Percentiles rank a stretch among this genome's conserved stretches.
These are phyloP conservation scores for Ceratobasidium sp. DNA, from an alignment of 1,284 basidiomycete genomes.

Conservation along the genomic window DNA sequence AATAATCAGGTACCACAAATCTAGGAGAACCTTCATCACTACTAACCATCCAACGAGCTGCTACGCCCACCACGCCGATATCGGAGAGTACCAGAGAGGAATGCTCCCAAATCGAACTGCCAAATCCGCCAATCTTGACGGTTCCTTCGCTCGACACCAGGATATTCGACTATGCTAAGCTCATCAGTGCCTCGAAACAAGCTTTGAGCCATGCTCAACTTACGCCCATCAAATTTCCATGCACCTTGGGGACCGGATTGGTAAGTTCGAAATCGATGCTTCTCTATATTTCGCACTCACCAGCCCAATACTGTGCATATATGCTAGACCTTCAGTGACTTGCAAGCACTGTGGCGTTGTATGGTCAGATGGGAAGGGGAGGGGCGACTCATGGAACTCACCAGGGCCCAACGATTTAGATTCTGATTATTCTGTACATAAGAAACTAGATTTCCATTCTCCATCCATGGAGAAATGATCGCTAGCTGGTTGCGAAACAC, in stretches of 20 bases:
- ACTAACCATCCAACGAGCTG: not conserved
- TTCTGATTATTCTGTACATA: too few species aligned
- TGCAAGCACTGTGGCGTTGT: not conserved
- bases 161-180: not conserved
- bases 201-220: too few species aligned
- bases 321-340: not conserved
- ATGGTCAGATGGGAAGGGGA: too few species aligned
- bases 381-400: not conserved
- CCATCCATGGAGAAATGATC: not conserved
- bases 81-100: not conserved
- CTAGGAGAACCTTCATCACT: not conserved
- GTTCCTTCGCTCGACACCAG: not conserved
- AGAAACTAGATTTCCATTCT: not conserved
- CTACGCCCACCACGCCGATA: not conserved
- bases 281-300: not conserved
- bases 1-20: too few species aligned
- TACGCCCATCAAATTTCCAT: not conserved
- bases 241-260: not conserved
- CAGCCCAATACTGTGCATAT: not conserved
- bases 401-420: not conserved
- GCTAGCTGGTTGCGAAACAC: not conserved
- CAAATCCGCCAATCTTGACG: not conserved
- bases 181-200: too few species aligned
- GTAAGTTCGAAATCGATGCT: too few species aligned
- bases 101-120: not conserved